These are phyloP conservation scores for Myxozyma geophila DNA, from an alignment of 805 yeast species.

Conservation along the genomic window DNA sequence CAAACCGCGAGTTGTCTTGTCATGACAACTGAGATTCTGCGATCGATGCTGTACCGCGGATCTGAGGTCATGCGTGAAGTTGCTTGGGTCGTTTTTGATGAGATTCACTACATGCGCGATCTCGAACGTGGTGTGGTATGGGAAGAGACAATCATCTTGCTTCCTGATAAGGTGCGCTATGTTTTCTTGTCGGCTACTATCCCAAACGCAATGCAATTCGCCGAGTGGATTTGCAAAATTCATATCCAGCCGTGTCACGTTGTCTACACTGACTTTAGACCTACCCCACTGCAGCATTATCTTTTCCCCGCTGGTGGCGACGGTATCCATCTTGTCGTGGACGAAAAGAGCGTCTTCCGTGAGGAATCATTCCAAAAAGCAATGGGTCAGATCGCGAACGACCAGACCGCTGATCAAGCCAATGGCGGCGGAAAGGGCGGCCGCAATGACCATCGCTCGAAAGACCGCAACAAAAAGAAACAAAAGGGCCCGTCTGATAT, in stretches of 20 bases:
- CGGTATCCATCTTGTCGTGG: constrained; percentile 96
- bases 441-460: constrained; percentile 53
- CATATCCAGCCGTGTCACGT: constrained; percentile 98
- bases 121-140: constrained; percentile 98
- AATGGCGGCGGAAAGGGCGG: constrained; percentile 59
- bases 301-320: constrained; percentile 98
- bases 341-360: constrained; percentile 92
- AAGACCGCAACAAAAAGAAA: constrained; percentile 56
- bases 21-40: constrained; percentile 97
- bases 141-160: constrained; percentile 96
- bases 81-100: constrained; percentile 98
- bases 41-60: constrained; percentile 96
- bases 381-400: constrained; percentile 84
- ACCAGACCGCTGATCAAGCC: constrained; percentile 67
- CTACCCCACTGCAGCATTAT: constrained; percentile 97
- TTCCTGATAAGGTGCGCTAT: constrained; percentile 95
- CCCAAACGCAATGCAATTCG: constrained; percentile 56
- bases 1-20: constrained; percentile 98
- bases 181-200: constrained; percentile 60
- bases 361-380: constrained; percentile 99
- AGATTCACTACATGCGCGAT: constrained; percentile 98
- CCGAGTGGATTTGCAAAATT: constrained; percentile 94
- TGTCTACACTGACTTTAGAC: constrained; percentile 97
- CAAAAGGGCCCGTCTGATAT: constrained; percentile 64
- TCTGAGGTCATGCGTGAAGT: constrained; percentile 98